phyloP scores from a whole-genome alignment of 2,329 filamentous ascomycete genomes.

The Monilinia fructicola region DNA sequence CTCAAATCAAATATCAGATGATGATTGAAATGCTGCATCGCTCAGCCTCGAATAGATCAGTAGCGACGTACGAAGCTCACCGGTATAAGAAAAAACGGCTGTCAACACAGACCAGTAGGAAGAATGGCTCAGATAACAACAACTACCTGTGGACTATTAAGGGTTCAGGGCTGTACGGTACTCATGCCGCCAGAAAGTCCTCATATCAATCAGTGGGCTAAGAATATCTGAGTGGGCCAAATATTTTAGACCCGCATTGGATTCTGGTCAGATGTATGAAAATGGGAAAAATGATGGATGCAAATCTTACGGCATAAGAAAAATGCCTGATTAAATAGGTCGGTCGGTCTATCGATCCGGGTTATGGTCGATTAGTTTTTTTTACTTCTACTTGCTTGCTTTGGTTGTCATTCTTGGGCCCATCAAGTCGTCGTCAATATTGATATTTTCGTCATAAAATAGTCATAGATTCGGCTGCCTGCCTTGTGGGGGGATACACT shows the following conservation, averaged over 20 bases:
- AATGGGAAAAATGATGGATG: neutral
- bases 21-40: neutral
- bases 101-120: neutral
- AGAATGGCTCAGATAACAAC: slow-evolving; percentile 1
- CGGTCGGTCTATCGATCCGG: neutral
- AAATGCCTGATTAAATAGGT: neutral
- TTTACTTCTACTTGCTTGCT: slow-evolving; percentile 10
- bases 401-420: slow-evolving; percentile 8
- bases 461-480: slow-evolving; percentile 15
- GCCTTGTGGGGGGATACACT: slow-evolving; percentile 4
- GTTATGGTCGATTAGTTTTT: slow-evolving; percentile 1
- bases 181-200: no score
- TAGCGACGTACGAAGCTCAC: neutral
- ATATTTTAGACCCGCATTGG: slow-evolving; percentile 17
- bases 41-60: slow-evolving; percentile 3
- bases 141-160: neutral
- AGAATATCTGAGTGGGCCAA: slow-evolving; percentile 1
- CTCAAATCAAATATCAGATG: neutral
- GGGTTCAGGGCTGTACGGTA: neutral
- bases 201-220: no score
- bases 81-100: neutral
- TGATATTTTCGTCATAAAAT: slow-evolving; percentile 3
- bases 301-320: slow-evolving; percentile 16
- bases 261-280: slow-evolving; percentile 20
- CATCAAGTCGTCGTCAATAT: slow-evolving; percentile 9